phyloP scores from a whole-genome alignment of 495 filamentous ascomycete genomes.

The Xylaria nigripes region DNA sequence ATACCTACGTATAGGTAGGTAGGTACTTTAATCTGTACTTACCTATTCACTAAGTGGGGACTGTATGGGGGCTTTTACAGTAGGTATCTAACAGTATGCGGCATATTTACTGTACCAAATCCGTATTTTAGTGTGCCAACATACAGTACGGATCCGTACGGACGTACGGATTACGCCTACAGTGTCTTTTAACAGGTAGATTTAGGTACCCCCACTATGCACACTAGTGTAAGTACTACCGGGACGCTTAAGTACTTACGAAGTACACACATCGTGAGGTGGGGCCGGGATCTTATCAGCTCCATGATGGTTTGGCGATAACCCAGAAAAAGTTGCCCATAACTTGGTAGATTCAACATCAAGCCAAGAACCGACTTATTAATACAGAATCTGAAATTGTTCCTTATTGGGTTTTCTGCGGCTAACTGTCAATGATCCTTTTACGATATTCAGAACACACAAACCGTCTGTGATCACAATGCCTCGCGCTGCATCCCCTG shows the following conservation, averaged over 20 bases:
- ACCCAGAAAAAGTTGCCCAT: conserved; percentile 11
- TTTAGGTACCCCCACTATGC: too few species aligned
- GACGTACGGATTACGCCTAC: too few species aligned
- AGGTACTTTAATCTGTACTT: too few species aligned
- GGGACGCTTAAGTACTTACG: background rate
- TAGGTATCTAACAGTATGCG: too few species aligned
- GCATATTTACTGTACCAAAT: too few species aligned
- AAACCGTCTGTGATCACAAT: conserved; percentile 16
- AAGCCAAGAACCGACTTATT: background rate
- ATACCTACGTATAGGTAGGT: too few species aligned
- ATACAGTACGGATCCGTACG: too few species aligned
- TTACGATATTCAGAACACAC: background rate
- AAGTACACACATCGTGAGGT: background rate
- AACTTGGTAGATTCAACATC: background rate
- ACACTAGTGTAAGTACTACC: background rate
- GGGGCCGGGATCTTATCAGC: conserved; percentile 11
- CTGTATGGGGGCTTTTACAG: too few species aligned
- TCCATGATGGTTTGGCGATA: conserved; percentile 4
- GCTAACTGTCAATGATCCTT: background rate
- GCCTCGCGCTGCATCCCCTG: conserved; percentile 64
- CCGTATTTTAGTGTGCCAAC: too few species aligned
- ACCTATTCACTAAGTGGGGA: too few species aligned
- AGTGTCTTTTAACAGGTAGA: too few species aligned
- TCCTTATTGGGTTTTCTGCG: background rate
- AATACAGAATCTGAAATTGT: background rate